A percentile compares a stretch with the other conserved stretches of the same genome.
Conservation (phyloP, 2,329 filamentous ascomycete genomes). For the Diaporthe citrichinensis region DNA sequence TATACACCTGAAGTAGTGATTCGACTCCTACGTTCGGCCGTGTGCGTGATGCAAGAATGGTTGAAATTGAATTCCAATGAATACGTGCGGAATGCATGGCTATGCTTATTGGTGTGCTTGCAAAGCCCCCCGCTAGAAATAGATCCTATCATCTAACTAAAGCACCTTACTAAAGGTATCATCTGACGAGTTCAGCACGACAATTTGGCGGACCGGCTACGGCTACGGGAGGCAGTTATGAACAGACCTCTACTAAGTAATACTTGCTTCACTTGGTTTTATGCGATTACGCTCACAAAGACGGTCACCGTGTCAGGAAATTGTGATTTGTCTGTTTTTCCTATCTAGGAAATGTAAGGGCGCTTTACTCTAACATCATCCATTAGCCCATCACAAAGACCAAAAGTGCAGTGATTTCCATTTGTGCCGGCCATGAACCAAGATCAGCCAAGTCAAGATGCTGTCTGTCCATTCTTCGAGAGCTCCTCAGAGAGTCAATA, state of each 20-base stretch:
- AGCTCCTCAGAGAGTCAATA: neutral
- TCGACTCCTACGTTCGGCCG: neutral
- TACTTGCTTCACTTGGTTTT: neutral
- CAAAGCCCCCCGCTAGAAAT: neutral
- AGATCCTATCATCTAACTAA: neutral
- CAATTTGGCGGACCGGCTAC: neutral
- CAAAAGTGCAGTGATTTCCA: neutral
- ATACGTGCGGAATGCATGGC: neutral
- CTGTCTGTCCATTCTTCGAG: neutral
- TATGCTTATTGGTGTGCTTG: neutral
- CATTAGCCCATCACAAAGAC: constrained; percentile 11
- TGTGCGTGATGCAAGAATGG: too few species aligned
- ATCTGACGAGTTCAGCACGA: neutral
- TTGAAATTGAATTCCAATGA: neutral
- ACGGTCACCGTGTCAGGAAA: too few species aligned
- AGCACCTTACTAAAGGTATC: neutral
- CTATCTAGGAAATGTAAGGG: constrained; percentile 14
- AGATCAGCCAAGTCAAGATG: neutral
- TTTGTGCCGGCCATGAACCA: neutral
- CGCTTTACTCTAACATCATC: neutral
- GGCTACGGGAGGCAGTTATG: neutral
- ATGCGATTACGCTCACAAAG: neutral
- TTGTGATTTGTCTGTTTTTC: neutral
- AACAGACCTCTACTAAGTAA: neutral
- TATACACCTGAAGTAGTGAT: neutral